phyloP scores from a whole-genome alignment of 305 asterid species.

The Solanum hybrid region DNA sequence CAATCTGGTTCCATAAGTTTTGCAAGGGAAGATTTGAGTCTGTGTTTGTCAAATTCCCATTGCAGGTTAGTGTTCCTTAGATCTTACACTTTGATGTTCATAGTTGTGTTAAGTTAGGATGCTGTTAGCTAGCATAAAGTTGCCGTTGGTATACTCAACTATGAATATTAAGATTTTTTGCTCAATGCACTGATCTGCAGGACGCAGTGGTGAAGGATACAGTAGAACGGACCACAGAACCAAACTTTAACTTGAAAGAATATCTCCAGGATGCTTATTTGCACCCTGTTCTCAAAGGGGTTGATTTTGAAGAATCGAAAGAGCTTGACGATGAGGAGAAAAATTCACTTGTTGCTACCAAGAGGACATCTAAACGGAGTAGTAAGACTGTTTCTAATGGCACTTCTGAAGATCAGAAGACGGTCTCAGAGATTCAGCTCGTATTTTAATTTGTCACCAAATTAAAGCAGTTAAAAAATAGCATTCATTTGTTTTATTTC shows the following conservation, averaged over 20 bases:
- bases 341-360: conserved; percentile 9
- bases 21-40: conserved; percentile 89
- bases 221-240: conserved; percentile 62
- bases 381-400: conserved; percentile 5
- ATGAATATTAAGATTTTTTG: neutral
- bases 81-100: neutral
- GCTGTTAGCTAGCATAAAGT: neutral
- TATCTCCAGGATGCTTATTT: conserved; percentile 53
- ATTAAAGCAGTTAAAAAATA: neutral
- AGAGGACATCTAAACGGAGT: conserved; percentile 10
- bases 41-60: conserved; percentile 63
- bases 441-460: neutral
- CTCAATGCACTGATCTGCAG: conserved; percentile 9
- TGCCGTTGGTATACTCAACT: neutral
- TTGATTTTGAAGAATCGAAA: conserved; percentile 26
- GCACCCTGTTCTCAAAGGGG: conserved; percentile 62
- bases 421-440: neutral
- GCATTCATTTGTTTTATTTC: neutral
- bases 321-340: conserved; percentile 20
- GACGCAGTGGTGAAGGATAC: conserved; percentile 79
- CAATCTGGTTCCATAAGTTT: conserved; percentile 75
- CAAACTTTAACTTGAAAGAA: conserved; percentile 47
- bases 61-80: conserved; percentile 48
- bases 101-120: neutral
- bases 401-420: neutral